A percentile compares a stretch with the other conserved stretches of the same genome.
Conservation (phyloP, 768 basidiomycete genomes). For the Tricholoma saponaceum region DNA sequence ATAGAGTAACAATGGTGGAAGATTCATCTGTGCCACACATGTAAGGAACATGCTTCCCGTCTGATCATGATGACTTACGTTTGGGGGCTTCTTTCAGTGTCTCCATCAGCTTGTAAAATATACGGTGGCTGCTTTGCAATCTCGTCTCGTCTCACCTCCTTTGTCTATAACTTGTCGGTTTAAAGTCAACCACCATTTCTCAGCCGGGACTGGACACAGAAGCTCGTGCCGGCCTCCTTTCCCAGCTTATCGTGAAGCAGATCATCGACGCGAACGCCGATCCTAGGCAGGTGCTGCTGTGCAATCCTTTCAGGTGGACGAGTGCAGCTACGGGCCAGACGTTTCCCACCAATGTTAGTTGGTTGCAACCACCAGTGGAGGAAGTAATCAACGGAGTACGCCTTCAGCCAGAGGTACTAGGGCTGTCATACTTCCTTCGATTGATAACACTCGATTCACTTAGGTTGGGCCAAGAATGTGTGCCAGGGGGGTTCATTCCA, state of each 20-base stretch:
- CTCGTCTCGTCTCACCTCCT: too few species aligned
- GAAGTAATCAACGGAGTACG: conserved; percentile 41
- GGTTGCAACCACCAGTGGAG: conserved; percentile 41
- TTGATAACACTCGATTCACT: conserved; percentile 13
- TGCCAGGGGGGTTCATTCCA: too few species aligned
- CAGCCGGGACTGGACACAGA: conserved; percentile 53
- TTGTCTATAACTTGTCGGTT: too few species aligned
- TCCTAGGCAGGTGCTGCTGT: conserved; percentile 39
- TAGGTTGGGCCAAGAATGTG: conserved; percentile 47
- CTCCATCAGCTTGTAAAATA: conserved; percentile 42
- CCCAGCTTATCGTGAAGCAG: conserved; percentile 41
- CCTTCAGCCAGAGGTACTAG: conserved; percentile 45
- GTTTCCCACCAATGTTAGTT: conserved; percentile 38
- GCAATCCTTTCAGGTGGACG: conserved; percentile 46
- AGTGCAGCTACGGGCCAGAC: conserved; percentile 41
- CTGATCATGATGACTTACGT: conserved; percentile 31
- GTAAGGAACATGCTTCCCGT: too few species aligned
- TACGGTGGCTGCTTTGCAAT: too few species aligned
- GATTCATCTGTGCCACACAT: conserved; percentile 59
- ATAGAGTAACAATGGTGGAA: conserved; percentile 49
- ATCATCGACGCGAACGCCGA: conserved; percentile 39
- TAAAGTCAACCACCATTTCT: conserved; percentile 43
- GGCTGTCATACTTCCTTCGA: not conserved
- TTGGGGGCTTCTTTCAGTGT: conserved; percentile 29
- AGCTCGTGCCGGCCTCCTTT: conserved; percentile 46